Conservation (phyloP, 2,329 filamentous ascomycete genomes). For the Microthyrium microscopicum region DNA sequence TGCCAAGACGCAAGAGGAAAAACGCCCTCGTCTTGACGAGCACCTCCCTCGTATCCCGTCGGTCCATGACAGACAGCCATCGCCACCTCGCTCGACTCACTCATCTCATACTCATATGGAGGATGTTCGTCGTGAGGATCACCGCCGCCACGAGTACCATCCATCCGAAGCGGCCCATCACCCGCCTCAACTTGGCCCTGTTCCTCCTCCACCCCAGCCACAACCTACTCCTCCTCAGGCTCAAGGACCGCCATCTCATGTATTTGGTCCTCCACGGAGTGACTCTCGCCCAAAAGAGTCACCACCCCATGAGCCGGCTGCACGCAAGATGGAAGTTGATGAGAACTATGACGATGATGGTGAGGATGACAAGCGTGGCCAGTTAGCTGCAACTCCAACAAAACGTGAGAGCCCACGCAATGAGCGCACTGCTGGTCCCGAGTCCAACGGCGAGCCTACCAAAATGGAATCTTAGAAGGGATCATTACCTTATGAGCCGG, state of each 20-base stretch:
- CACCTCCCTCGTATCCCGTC: conserved; percentile 42
- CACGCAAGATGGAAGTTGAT: conserved; percentile 90
- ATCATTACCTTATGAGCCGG: no score
- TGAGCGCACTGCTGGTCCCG: no score
- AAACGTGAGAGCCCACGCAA: not conserved
- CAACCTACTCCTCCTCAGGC: conserved; percentile 36
- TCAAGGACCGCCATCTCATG: conserved; percentile 23
- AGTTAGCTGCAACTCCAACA: not conserved
- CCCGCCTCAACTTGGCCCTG: conserved; percentile 43
- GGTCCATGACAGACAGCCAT: not conserved
- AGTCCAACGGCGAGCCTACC: no score
- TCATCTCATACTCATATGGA: conserved; percentile 31
- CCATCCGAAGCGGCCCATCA: conserved; percentile 88
- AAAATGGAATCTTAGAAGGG: no score
- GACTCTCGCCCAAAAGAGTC: conserved; percentile 18
- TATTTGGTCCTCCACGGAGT: not conserved
- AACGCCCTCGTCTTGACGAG: conserved; percentile 71
- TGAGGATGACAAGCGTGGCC: conserved; percentile 66
- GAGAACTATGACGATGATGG: conserved; percentile 92
- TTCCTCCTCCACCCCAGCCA: conserved; percentile 24
- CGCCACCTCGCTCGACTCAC: conserved; percentile 38
- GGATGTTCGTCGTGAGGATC: conserved; percentile 43
- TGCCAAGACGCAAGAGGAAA: conserved; percentile 76
- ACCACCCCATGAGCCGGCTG: conserved; percentile 55
- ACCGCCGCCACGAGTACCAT: conserved; percentile 65